Conservation (phyloP, 1,284 basidiomycete species). For the Porogramme epimiltina region DNA sequence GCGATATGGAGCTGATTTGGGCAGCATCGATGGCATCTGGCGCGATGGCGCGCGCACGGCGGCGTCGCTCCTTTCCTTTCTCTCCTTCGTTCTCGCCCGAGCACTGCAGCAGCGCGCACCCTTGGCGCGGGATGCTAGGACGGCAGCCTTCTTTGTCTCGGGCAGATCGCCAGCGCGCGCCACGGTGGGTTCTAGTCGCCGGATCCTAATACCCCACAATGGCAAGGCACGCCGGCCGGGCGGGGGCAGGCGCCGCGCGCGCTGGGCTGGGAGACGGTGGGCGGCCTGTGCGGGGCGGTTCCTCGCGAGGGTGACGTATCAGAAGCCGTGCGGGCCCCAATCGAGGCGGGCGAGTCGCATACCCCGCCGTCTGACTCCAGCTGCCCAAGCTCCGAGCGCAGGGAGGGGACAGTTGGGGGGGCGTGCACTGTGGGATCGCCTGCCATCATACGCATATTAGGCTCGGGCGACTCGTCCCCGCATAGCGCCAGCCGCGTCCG, state of each 20-base stretch:
- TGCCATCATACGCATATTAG: not conserved
- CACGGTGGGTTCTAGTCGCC: not conserved
- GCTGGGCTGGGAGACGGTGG: not conserved
- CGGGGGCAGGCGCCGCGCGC: not conserved
- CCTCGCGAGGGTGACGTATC: constrained; percentile 16
- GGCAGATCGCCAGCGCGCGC: not conserved
- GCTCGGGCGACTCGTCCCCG: no score
- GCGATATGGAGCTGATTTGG: no score
- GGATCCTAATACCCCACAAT: constrained; percentile 10
- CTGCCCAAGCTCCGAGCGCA: constrained; percentile 1
- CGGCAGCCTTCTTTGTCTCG: constrained; percentile 13
- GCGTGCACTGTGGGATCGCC: no score
- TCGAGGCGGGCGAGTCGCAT: not conserved
- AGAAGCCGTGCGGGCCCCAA: constrained; percentile 8
- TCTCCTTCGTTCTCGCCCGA: no score
- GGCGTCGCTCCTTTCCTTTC: no score
- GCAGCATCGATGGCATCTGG: constrained; percentile 13
- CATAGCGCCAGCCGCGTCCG: no score
- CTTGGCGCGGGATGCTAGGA: no score
- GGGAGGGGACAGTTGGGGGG: no score
- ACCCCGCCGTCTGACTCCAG: constrained; percentile 3
- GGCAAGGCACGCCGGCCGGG: constrained; percentile 7
- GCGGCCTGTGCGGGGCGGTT: constrained; percentile 6
- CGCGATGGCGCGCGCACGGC: no score
- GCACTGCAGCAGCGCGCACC: no score